These are phyloP conservation scores for Elongisporangium anandrum DNA, from an alignment of 352 stramenopile genomes.

Conservation along the genomic window DNA sequence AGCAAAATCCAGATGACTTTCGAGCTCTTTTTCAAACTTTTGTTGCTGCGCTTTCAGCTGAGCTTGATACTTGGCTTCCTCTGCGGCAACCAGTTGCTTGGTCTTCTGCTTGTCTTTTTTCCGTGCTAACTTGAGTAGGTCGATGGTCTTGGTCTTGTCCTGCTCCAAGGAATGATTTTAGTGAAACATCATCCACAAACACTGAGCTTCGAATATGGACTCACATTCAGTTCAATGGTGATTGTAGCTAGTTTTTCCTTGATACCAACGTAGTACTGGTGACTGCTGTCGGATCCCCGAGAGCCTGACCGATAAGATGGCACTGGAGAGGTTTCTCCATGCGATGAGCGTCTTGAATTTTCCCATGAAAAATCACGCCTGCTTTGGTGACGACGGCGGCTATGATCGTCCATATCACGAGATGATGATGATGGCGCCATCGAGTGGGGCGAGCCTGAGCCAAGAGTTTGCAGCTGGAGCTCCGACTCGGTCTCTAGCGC, in stretches of 20 bases:
- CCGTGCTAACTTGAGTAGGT: conserved; percentile 63
- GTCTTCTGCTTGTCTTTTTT: conserved; percentile 75
- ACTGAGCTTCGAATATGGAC: conserved; percentile 2
- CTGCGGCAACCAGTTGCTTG: conserved; percentile 41
- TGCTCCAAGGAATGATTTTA: conserved; percentile 10
- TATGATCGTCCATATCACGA: conserved; percentile 5
- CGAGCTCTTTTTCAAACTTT: conserved; percentile 67
- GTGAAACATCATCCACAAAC: neutral
- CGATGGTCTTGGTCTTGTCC: conserved; percentile 86
- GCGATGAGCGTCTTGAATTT: conserved; percentile 5
- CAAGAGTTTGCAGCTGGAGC: conserved; percentile 33
- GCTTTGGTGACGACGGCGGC: conserved; percentile 4
- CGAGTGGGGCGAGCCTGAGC: conserved; percentile 5
- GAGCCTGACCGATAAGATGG: conserved; percentile 28
- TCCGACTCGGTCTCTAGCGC: conserved; percentile 62
- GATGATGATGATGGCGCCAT: too few species aligned
- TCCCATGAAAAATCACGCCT: conserved; percentile 34
- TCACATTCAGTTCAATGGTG: conserved; percentile 73
- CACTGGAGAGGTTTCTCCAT: conserved; percentile 13
- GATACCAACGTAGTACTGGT: conserved; percentile 66
- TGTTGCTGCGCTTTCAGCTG: conserved; percentile 52
- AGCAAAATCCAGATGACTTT: conserved; percentile 79
- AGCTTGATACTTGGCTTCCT: conserved; percentile 46
- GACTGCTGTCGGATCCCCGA: conserved; percentile 22
- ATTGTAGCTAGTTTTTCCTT: conserved; percentile 80